A percentile compares a stretch with the other conserved stretches of the same genome.
phyloP scores from a whole-genome alignment of 495 filamentous ascomycete species.

The Penicillium lividum region DNA sequence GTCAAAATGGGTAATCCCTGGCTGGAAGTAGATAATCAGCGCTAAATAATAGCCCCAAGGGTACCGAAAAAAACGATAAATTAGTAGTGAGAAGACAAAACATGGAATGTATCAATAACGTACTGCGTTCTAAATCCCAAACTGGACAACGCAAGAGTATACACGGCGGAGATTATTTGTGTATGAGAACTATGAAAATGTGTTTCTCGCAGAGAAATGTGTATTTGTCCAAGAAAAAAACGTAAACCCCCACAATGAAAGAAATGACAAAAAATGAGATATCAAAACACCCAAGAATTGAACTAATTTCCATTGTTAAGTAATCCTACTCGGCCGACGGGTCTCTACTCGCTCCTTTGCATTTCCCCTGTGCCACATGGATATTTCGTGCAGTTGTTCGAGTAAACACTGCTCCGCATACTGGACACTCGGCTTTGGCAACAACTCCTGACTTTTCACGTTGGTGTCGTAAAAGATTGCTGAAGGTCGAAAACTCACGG shows the following conservation, averaged over 20 bases:
- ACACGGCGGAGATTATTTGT: too few relatives aligned
- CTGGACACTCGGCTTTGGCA: conserved; percentile 79
- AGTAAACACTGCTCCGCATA: conserved; percentile 90
- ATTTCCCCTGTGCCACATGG: conserved; percentile 86
- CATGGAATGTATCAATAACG: too few relatives aligned
- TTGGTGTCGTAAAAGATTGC: conserved; percentile 89
- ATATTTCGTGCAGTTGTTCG: conserved; percentile 88
- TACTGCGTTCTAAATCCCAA: too few relatives aligned
- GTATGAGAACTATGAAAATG: neutral
- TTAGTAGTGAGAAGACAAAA: too few relatives aligned
- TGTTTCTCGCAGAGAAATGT: conserved; percentile 12
- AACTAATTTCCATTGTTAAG: neutral
- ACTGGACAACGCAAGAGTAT: too few relatives aligned
- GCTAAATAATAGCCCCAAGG: too few relatives aligned
- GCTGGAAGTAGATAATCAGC: too few relatives aligned
- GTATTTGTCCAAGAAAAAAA: conserved; percentile 7
- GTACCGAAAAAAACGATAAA: too few relatives aligned
- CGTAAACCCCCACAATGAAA: neutral
- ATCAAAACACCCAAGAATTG: conserved; percentile 7
- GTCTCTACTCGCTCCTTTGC: conserved; percentile 56
- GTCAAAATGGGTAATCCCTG: too few relatives aligned
- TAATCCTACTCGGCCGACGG: conserved; percentile 29
- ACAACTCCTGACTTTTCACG: conserved; percentile 92
- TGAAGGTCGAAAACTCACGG: conserved; percentile 91
- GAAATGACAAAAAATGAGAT: neutral